Percentiles rank a stretch among this genome's conserved stretches.
Conservation (phyloP, 768 basidiomycete genomes). For the Russula sp. region DNA sequence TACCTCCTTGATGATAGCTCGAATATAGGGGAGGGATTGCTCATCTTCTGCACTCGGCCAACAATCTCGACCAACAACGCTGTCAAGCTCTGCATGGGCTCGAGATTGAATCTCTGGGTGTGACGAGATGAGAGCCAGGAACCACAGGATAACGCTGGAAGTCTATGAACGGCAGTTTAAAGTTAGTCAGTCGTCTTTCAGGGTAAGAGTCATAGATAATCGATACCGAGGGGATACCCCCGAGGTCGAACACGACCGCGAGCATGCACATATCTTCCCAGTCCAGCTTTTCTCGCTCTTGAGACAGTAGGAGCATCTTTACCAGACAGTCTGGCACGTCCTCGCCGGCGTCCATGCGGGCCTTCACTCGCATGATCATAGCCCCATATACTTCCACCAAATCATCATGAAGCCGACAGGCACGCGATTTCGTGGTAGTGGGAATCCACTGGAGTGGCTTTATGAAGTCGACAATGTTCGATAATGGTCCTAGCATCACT, state of each 20-base stretch:
- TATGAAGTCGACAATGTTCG: slow-evolving; percentile 48
- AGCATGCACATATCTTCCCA: slow-evolving; percentile 40
- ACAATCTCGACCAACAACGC: slow-evolving; percentile 31
- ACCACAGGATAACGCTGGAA: slow-evolving; percentile 39
- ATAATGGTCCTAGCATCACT: slow-evolving; percentile 39
- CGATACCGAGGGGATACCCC: slow-evolving; percentile 38
- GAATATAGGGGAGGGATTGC: slow-evolving; percentile 33
- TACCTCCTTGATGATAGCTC: slow-evolving; percentile 35
- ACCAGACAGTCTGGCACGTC: slow-evolving; percentile 39
- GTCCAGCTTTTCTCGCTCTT: slow-evolving; percentile 36
- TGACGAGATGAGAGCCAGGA: slow-evolving; percentile 31
- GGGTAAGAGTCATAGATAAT: neutral
- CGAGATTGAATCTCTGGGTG: slow-evolving; percentile 34
- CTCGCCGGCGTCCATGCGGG: slow-evolving; percentile 36
- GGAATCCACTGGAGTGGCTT: slow-evolving; percentile 44
- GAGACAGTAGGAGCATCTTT: slow-evolving; percentile 36
- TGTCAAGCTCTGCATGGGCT: slow-evolving; percentile 36
- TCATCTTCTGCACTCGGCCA: slow-evolving; percentile 33
- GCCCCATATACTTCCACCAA: slow-evolving; percentile 37
- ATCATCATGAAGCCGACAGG: slow-evolving; percentile 40
- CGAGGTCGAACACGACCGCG: slow-evolving; percentile 38
- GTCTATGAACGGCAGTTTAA: slow-evolving; percentile 32
- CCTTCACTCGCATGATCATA: slow-evolving; percentile 36
- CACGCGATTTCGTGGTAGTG: slow-evolving; percentile 40
- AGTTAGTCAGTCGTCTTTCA: neutral